Evolutionary conservation across 306 rosid genomes (phyloP).

Genomic region (Heteromeles arbutifolia): DNA sequence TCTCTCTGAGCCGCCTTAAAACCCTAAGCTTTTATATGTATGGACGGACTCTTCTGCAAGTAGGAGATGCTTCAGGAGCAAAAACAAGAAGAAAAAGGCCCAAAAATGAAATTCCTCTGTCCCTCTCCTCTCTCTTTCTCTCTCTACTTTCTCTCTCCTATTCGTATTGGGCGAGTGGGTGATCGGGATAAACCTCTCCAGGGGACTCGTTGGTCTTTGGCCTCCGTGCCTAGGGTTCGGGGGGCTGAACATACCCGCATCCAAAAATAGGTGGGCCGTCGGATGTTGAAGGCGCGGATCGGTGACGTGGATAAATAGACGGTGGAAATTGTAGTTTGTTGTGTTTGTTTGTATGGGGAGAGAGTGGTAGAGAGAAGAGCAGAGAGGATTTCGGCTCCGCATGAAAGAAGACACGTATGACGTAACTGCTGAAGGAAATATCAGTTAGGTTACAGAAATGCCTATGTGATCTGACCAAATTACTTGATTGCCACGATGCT

Average conservation of each 20-base stretch:
- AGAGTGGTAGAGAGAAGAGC: constrained; percentile 14
- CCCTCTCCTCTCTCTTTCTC: constrained; percentile 29
- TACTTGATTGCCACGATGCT: constrained; percentile 20
- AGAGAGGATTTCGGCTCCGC: constrained; percentile 24
- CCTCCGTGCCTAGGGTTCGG: constrained; percentile 50
- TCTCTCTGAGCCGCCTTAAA: constrained; percentile 12
- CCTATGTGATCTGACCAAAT: not conserved
- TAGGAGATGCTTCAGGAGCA: constrained; percentile 16
- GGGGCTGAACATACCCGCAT: constrained; percentile 24
- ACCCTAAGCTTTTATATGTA: constrained; percentile 34
- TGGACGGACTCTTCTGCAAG: constrained; percentile 26
- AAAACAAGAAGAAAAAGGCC: not conserved
- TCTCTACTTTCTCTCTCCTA: constrained; percentile 22
- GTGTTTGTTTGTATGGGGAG: constrained; percentile 67
- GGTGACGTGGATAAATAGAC: constrained; percentile 38
- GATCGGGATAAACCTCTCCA: too few species aligned
- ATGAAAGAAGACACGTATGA: constrained; percentile 25
- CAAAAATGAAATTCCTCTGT: constrained; percentile 5
- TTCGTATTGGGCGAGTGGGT: too few species aligned
- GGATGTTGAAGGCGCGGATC: constrained; percentile 37
- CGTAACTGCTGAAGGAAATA: constrained; percentile 32
- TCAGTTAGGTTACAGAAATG: not conserved
- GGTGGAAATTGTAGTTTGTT: constrained; percentile 43
- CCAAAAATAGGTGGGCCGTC: constrained; percentile 21
- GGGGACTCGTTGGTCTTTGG: constrained; percentile 16